These are phyloP conservation scores for Bretziella fagacearum DNA, from an alignment of 2,329 filamentous ascomycete genomes.

Conservation along the genomic window DNA sequence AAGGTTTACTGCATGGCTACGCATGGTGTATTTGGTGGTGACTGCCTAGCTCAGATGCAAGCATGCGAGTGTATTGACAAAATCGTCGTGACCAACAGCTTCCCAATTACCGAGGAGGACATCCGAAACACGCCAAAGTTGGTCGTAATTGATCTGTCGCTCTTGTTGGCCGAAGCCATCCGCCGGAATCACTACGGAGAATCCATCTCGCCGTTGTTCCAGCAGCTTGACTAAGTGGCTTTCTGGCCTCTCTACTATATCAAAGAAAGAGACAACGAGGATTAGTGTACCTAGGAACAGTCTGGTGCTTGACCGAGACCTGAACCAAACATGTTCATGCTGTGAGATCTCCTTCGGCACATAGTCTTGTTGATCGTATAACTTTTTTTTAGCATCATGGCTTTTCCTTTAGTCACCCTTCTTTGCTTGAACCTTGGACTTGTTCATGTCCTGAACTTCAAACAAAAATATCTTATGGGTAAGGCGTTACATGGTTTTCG, in stretches of 20 bases:
- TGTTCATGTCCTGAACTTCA: too few relatives aligned
- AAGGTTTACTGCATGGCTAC: conserved; percentile 97
- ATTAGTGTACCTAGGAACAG: too few relatives aligned
- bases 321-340: too few relatives aligned
- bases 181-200: conserved; percentile 94
- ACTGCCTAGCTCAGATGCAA: conserved; percentile 78
- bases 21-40: conserved; percentile 81
- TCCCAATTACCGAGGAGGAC: conserved; percentile 68
- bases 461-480: too few relatives aligned
- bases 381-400: too few relatives aligned
- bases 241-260: background rate
- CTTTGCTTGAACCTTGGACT: too few relatives aligned
- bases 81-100: conserved; percentile 93
- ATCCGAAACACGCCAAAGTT: conserved; percentile 61
- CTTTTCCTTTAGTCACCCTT: too few relatives aligned
- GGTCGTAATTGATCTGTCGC: conserved; percentile 75
- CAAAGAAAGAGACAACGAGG: too few relatives aligned
- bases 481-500: too few relatives aligned
- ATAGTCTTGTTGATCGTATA: too few relatives aligned
- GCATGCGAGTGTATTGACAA: conserved; percentile 84
- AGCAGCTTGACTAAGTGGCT: conserved; percentile 41
- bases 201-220: conserved; percentile 53
- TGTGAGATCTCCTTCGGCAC: too few relatives aligned
- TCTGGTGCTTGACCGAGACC: too few relatives aligned
- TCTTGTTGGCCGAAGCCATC: conserved; percentile 78